Percentiles rank a stretch among this genome's conserved stretches.
Evolutionary conservation across 345 rosid species (phyloP).

Genomic region (Iberis pinnata): DNA sequence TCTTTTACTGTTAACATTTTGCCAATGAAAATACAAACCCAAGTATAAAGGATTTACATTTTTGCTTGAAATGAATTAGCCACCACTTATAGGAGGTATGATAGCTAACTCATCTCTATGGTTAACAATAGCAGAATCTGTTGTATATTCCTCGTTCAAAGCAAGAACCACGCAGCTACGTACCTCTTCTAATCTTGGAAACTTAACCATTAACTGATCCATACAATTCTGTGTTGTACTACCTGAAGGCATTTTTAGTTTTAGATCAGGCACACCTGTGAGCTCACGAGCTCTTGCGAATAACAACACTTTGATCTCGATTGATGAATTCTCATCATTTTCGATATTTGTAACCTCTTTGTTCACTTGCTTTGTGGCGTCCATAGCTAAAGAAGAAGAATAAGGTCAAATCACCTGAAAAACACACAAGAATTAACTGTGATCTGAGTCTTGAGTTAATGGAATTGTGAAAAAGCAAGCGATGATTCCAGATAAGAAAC

Average conservation of each 20-base stretch:
- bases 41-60: not conserved
- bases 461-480: no score
- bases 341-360: constrained; percentile 14
- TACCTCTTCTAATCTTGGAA: constrained; percentile 62
- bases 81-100: constrained; percentile 98
- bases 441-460: not conserved
- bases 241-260: constrained; percentile 48
- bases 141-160: constrained; percentile 65
- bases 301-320: constrained; percentile 63
- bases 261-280: constrained; percentile 50
- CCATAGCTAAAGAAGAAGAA: constrained; percentile 21
- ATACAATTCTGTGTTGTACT: constrained; percentile 64
- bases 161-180: constrained; percentile 70
- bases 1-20: not conserved
- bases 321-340: constrained; percentile 25
- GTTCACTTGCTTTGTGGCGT: not conserved
- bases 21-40: not conserved
- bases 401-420: constrained; percentile 5
- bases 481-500: not conserved
- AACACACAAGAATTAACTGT: not conserved
- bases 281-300: constrained; percentile 85
- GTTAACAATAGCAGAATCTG: constrained; percentile 45
- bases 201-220: constrained; percentile 46
- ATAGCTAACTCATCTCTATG: constrained; percentile 85
- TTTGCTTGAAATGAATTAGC: constrained; percentile 31